phyloP scores from a whole-genome alignment of 2,329 filamentous ascomycete genomes.

The Clonostachys rosea region DNA sequence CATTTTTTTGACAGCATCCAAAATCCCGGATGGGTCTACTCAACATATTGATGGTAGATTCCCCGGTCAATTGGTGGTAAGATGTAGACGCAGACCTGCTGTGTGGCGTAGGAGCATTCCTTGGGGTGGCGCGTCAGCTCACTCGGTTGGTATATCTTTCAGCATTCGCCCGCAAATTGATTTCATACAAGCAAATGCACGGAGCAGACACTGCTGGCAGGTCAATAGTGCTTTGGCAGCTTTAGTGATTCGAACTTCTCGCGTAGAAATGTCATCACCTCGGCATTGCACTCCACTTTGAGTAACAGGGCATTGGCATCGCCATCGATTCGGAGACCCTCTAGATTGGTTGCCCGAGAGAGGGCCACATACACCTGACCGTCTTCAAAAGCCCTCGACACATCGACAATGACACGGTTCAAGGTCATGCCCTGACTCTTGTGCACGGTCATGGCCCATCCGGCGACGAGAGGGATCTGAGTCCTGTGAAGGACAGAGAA shows the following conservation, averaged over 20 bases:
- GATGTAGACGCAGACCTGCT: too few species aligned
- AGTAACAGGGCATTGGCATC: not conserved
- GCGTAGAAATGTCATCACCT: not conserved
- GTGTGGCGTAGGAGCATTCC: too few species aligned
- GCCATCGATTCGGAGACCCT: conserved; percentile 38
- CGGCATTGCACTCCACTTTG: not conserved
- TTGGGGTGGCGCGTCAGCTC: too few species aligned
- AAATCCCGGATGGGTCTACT: too few species aligned
- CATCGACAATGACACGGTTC: conserved; percentile 50
- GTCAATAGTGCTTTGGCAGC: too few species aligned
- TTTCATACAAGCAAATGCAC: too few species aligned
- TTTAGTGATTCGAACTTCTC: not conserved
- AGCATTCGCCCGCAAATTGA: too few species aligned
- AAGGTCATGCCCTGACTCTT: conserved; percentile 61
- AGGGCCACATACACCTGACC: conserved; percentile 62
- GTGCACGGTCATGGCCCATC: conserved; percentile 61
- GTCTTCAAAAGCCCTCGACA: conserved; percentile 45
- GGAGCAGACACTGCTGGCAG: too few species aligned
- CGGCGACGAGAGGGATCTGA: conserved; percentile 54
- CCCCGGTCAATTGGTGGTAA: too few species aligned
- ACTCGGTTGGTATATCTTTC: too few species aligned
- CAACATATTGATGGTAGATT: too few species aligned
- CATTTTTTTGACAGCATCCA: too few species aligned
- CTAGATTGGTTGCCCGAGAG: conserved; percentile 45
- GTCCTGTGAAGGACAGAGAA: conserved; percentile 45